phyloP scores from a whole-genome alignment of 78 protist species.

The Dictyostelium purpureum region DNA sequence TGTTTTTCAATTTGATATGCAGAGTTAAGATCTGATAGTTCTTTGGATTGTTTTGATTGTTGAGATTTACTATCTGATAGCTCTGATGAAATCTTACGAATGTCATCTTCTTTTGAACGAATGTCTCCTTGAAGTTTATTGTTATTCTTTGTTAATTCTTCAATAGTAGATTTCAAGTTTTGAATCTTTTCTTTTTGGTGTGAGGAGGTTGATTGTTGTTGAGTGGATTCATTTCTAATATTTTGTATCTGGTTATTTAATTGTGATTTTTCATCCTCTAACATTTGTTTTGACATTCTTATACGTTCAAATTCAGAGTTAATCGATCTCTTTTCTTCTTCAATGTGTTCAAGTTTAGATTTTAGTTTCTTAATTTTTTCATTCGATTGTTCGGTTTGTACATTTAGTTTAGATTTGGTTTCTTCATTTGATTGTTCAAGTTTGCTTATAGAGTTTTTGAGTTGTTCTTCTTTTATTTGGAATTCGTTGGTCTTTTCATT shows the following conservation, averaged over 20 bases:
- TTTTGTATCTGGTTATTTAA: not conserved
- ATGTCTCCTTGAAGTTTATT: not conserved
- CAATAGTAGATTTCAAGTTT: not conserved
- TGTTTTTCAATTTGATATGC: conserved; percentile 16
- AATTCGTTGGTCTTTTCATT: not conserved
- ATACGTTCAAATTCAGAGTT: not conserved
- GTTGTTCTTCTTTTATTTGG: not conserved
- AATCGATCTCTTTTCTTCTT: conserved; percentile 11
- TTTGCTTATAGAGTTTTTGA: not conserved
- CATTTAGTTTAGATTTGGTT: not conserved
- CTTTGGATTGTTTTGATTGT: conserved; percentile 11
- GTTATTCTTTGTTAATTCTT: not conserved
- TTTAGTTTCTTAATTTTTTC: conserved; percentile 44
- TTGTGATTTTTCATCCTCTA: conserved; percentile 44
- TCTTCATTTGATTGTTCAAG: not conserved
- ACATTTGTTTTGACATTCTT: not conserved
- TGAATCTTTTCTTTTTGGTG: conserved; percentile 37
- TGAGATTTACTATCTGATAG: not conserved
- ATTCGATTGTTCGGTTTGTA: not conserved
- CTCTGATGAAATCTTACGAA: not conserved
- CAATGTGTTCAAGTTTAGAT: not conserved
- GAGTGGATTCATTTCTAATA: not conserved
- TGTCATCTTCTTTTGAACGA: not conserved
- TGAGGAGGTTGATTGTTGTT: not conserved
- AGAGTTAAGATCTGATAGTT: conserved; percentile 8